These are phyloP conservation scores for Fusarium sp. DNA, from an alignment of 2,329 filamentous ascomycete species.

Conservation along the genomic window DNA sequence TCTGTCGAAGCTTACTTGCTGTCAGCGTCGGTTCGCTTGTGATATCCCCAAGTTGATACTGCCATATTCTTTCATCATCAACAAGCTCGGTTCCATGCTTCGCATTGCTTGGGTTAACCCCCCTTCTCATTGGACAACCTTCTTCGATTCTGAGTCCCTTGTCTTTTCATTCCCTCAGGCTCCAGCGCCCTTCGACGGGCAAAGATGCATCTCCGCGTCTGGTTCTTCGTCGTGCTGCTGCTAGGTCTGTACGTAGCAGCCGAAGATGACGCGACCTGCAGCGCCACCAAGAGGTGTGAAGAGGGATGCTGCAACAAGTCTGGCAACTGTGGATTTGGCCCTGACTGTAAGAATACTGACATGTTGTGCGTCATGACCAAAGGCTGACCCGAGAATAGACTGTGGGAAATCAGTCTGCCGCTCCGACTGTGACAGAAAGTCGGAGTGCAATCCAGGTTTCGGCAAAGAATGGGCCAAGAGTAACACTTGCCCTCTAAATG, in stretches of 20 bases:
- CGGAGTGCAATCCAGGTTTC: slow-evolving; percentile 20
- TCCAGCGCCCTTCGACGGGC: no score
- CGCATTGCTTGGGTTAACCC: no score
- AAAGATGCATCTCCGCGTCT: neutral
- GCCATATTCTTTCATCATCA: no score
- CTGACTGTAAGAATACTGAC: slow-evolving; percentile 10
- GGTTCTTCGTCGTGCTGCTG: slow-evolving; percentile 7
- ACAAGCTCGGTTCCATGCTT: no score
- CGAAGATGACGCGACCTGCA: slow-evolving; percentile 14
- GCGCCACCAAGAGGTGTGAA: slow-evolving; percentile 11
- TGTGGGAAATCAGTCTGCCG: neutral
- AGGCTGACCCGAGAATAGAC: neutral
- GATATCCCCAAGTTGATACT: no score
- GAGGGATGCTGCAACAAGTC: slow-evolving; percentile 17
- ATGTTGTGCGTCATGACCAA: neutral
- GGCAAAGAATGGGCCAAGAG: neutral
- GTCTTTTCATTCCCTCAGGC: no score
- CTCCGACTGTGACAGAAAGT: slow-evolving; percentile 13
- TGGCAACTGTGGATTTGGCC: slow-evolving; percentile 18
- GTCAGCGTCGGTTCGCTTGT: no score
- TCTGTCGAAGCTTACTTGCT: no score
- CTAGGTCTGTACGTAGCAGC: slow-evolving; percentile 14
- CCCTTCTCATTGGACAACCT: no score
- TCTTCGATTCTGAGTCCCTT: no score
- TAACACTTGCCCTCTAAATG: slow-evolving; percentile 15